Percentiles rank a stretch among this genome's conserved stretches.
These are phyloP conservation scores for Cryptomeria japonica DNA, from an alignment of 75 land plant species.

Conservation along the genomic window DNA sequence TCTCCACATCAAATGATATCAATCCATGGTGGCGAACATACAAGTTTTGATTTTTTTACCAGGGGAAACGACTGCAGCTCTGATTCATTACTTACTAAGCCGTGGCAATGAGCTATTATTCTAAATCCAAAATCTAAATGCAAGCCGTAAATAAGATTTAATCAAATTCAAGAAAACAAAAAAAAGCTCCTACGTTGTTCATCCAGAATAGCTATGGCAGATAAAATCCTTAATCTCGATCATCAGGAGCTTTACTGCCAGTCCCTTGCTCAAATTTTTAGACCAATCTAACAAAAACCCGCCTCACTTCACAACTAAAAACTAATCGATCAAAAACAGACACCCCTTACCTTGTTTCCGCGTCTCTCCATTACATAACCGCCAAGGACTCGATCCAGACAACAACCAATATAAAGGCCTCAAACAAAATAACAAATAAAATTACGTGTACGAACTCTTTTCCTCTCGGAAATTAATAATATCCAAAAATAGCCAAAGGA, in stretches of 20 bases:
- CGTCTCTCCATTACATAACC: background rate
- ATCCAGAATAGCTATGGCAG: background rate
- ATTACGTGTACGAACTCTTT: background rate
- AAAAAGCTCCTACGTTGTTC: background rate
- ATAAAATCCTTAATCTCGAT: background rate
- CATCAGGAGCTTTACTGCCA: background rate
- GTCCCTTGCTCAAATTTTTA: background rate
- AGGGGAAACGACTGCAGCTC: background rate
- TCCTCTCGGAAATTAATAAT: background rate
- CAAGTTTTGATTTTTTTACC: background rate
- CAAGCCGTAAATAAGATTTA: background rate
- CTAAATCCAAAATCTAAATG: background rate
- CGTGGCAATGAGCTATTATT: background rate
- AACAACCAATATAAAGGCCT: background rate
- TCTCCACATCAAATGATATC: background rate
- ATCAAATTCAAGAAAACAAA: background rate
- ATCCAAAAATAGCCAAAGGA: background rate
- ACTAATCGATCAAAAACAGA: background rate
- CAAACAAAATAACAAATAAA: background rate
- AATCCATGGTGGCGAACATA: background rate
- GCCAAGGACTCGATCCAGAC: background rate
- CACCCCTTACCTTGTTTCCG: background rate
- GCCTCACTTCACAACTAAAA: background rate
- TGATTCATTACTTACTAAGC: background rate
- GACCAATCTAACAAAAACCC: background rate